These are phyloP conservation scores for Pestalotiopsis sp. DNA, from an alignment of 2,329 filamentous ascomycete species.

Conservation along the genomic window DNA sequence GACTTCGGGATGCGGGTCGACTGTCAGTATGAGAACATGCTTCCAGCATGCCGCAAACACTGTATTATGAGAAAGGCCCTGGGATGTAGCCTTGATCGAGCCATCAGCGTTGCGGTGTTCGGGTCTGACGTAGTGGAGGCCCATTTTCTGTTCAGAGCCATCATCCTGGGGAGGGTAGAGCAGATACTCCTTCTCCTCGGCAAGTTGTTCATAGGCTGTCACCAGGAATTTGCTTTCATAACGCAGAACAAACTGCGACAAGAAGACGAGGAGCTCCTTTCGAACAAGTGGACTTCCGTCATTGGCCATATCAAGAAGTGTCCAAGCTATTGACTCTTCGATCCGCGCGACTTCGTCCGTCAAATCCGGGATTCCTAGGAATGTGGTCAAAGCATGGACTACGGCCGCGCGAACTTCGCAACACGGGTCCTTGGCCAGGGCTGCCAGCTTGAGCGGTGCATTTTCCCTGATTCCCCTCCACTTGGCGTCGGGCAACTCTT, in stretches of 20 bases:
- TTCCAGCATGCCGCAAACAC: conserved; percentile 96
- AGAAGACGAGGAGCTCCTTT: conserved; percentile 90
- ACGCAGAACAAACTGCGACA: conserved; percentile 86
- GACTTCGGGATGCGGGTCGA: conserved; percentile 93
- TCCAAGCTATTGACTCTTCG: conserved; percentile 88
- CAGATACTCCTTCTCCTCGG: conserved; percentile 78
- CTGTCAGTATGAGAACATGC: conserved; percentile 84
- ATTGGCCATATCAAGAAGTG: conserved; percentile 86
- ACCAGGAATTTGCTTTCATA: conserved; percentile 94
- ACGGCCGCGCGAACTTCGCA: conserved; percentile 93
- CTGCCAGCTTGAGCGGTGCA: conserved; percentile 79
- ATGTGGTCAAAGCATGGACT: conserved; percentile 90
- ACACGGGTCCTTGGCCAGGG: conserved; percentile 80
- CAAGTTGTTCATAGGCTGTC: conserved; percentile 85
- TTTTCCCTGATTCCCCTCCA: conserved; percentile 92
- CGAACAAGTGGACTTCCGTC: conserved; percentile 94
- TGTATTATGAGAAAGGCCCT: conserved; percentile 78
- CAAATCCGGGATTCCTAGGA: conserved; percentile 89
- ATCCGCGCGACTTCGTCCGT: conserved; percentile 89
- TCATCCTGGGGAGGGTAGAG: conserved; percentile 58
- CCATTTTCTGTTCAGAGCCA: conserved; percentile 62
- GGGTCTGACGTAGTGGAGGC: conserved; percentile 61
- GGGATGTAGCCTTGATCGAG: conserved; percentile 56
- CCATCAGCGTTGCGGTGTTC: conserved; percentile 60
- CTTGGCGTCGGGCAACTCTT: conserved; percentile 88